Evolutionary conservation across 2,329 filamentous ascomycete genomes (phyloP).

Genomic region (Penicillium italicum): DNA sequence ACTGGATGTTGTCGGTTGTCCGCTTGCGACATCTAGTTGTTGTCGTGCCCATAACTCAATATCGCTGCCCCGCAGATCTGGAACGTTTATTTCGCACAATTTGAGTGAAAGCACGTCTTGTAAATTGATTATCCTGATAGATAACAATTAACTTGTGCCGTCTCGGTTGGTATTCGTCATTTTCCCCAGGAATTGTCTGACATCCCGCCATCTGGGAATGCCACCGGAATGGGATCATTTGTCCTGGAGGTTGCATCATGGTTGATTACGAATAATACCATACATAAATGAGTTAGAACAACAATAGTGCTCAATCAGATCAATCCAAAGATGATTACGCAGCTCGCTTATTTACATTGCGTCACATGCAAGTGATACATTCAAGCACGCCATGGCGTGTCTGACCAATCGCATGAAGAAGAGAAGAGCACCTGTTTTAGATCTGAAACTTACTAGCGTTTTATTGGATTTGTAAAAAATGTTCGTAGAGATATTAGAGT

Average conservation of each 20-base stretch:
- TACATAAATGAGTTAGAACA: neutral
- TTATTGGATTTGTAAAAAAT: too few relatives aligned
- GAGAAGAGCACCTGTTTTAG: neutral
- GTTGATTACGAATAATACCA: neutral
- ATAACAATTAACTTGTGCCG: neutral
- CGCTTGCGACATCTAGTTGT: neutral
- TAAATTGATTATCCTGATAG: neutral
- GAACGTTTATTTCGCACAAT: conserved; percentile 4
- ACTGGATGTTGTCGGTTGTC: neutral
- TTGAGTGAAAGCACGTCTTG: conserved; percentile 5
- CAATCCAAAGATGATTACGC: neutral
- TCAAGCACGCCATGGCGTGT: neutral
- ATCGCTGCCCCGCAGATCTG: neutral
- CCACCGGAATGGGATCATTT: conserved; percentile 1
- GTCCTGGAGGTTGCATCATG: conserved; percentile 6
- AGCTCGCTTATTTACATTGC: neutral
- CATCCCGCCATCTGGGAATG: conserved; percentile 7
- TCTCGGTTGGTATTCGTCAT: conserved; percentile 7
- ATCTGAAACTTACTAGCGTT: neutral
- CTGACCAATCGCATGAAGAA: neutral
- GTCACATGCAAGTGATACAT: neutral
- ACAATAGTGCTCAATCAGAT: neutral
- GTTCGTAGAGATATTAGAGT: too few relatives aligned
- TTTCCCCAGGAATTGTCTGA: conserved; percentile 11
- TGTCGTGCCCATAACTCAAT: neutral